Evolutionary conservation across 2,329 filamentous ascomycete genomes (phyloP).

Genomic region (Aspergillus pseudoviridinutans): DNA sequence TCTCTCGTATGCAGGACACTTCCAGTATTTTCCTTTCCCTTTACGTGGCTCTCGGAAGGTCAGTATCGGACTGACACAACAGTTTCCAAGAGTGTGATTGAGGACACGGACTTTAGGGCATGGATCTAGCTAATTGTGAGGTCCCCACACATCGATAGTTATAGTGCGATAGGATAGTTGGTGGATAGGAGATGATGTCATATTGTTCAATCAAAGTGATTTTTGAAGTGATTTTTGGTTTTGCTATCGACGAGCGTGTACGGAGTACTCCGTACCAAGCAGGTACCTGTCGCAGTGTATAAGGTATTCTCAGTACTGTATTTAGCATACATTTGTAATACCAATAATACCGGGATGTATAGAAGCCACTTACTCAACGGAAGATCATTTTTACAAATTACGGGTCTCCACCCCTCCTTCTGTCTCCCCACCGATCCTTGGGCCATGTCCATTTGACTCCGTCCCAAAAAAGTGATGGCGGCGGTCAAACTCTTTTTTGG

Average conservation of each 20-base stretch:
- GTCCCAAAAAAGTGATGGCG: slow-evolving; percentile 20
- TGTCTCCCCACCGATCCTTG: slow-evolving; percentile 13
- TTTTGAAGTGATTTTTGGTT: background rate
- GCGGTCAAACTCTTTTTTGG: slow-evolving; percentile 4
- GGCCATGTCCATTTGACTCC: slow-evolving; percentile 10
- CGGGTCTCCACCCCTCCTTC: slow-evolving; percentile 9
- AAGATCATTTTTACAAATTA: slow-evolving; percentile 2
- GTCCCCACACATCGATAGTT: background rate
- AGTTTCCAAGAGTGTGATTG: background rate
- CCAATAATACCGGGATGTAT: background rate
- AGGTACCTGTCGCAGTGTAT: too few relatives aligned
- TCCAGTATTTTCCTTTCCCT: background rate
- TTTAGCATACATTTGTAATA: background rate
- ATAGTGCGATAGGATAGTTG: background rate
- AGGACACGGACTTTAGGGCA: background rate
- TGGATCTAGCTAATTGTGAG: background rate
- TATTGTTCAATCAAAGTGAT: background rate
- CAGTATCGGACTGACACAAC: background rate
- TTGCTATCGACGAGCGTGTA: background rate
- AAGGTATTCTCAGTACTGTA: background rate
- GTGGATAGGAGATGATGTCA: background rate
- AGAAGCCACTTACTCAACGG: background rate
- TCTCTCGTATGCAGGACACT: background rate
- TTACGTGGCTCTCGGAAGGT: background rate
- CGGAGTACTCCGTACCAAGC: too few relatives aligned